Conservation (phyloP, 768 basidiomycete genomes). For the Russula brevipes region DNA sequence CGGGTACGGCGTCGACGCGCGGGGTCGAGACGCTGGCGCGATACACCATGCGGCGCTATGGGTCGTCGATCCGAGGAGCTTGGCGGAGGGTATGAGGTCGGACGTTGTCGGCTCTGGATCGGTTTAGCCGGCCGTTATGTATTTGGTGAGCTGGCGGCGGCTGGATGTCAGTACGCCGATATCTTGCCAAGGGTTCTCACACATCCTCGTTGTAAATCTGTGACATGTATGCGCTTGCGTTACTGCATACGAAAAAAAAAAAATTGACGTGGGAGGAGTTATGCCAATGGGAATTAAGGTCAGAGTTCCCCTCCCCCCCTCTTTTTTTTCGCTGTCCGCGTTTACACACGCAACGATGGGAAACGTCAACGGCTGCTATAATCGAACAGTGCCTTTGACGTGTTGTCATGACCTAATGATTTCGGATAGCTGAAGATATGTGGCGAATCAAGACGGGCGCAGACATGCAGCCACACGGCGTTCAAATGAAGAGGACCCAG, state of each 20-base stretch:
- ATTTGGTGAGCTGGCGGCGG: too few species aligned
- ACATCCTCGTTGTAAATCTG: too few species aligned
- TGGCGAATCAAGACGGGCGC: neutral
- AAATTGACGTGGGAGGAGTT: too few species aligned
- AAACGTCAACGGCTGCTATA: neutral
- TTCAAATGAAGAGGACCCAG: neutral
- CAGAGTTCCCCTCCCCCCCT: neutral
- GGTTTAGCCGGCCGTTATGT: neutral
- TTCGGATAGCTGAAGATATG: neutral
- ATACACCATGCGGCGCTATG: slow-evolving; percentile 45
- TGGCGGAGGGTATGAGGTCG: slow-evolving; percentile 56
- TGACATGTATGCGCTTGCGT: too few species aligned
- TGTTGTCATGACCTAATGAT: slow-evolving; percentile 5
- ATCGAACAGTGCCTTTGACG: neutral
- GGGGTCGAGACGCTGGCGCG: slow-evolving; percentile 2
- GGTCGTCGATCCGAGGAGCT: slow-evolving; percentile 74
- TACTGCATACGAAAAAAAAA: too few species aligned
- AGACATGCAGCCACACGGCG: neutral
- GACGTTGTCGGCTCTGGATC: slow-evolving; percentile 26
- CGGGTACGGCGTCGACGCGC: slow-evolving; percentile 25
- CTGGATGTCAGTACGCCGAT: too few species aligned
- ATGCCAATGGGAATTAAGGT: too few species aligned
- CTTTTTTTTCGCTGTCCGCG: neutral
- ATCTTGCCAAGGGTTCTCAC: too few species aligned
- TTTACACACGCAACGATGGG: neutral